Percentiles rank a stretch among this genome's conserved stretches.
Evolutionary conservation across 2,329 filamentous ascomycete genomes (phyloP).

Genomic region (Sclerotinia nivalis): DNA sequence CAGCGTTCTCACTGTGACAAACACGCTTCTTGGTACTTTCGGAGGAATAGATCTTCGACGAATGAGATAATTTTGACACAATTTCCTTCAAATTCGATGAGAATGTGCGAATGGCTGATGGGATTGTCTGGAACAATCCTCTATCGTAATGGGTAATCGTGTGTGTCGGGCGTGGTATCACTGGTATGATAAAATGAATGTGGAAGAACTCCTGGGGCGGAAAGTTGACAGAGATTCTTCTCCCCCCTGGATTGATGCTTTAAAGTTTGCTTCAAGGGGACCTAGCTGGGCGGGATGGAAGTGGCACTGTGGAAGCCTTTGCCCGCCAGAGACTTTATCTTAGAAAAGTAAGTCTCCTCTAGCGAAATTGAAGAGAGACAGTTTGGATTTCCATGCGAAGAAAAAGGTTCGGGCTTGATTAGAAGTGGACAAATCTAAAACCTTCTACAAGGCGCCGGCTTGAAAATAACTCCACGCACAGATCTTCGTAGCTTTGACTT

Average conservation of each 20-base stretch:
- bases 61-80: constrained; percentile 8
- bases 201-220: neutral
- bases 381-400: neutral
- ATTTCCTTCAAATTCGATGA: constrained; percentile 1
- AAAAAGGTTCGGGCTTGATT: neutral
- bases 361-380: constrained; percentile 24
- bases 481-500: constrained; percentile 2
- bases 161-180: neutral
- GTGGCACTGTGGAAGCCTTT: neutral
- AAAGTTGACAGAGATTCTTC: neutral
- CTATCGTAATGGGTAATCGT: neutral
- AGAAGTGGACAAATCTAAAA: neutral
- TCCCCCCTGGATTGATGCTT: neutral
- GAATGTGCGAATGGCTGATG: constrained; percentile 9
- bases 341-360: neutral
- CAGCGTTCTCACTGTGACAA: neutral
- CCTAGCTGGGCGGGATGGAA: neutral
- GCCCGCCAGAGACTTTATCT: neutral
- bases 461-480: neutral
- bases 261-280: neutral
- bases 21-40: constrained; percentile 2
- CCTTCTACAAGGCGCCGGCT: neutral
- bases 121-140: neutral
- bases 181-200: neutral
- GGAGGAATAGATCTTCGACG: neutral